A percentile compares a stretch with the other conserved stretches of the same genome.
These are phyloP conservation scores for Schwanniomyces pseudopolymorphus DNA, from an alignment of 805 yeast genomes.

Conservation along the genomic window DNA sequence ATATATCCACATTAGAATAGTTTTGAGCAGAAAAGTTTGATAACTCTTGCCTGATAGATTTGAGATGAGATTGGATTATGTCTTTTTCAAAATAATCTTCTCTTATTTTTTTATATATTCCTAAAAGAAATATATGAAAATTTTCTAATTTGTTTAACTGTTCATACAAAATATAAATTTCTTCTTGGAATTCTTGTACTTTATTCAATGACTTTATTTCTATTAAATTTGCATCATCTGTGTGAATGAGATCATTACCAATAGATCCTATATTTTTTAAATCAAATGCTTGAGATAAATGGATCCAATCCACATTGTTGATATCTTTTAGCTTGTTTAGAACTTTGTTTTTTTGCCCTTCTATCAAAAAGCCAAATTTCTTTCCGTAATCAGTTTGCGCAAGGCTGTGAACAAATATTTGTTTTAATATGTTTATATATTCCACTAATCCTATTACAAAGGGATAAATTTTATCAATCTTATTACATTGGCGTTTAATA, in stretches of 20 bases:
- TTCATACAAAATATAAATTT: slow-evolving; percentile 17
- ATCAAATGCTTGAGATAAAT: slow-evolving; percentile 50
- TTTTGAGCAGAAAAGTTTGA: slow-evolving; percentile 14
- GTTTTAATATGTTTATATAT: slow-evolving; percentile 42
- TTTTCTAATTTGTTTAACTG: slow-evolving; percentile 17
- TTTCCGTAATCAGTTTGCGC: slow-evolving; percentile 31
- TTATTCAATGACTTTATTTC: slow-evolving; percentile 24
- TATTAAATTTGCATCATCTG: slow-evolving; percentile 23
- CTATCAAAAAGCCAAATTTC: slow-evolving; percentile 43
- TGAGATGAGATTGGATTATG: slow-evolving; percentile 10
- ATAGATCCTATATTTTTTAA: slow-evolving; percentile 28
- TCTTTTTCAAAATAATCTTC: slow-evolving; percentile 13
- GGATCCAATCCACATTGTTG: slow-evolving; percentile 51
- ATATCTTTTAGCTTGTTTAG: slow-evolving; percentile 33
- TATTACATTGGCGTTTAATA: slow-evolving; percentile 46
- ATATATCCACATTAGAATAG: slow-evolving; percentile 14
- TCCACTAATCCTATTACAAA: slow-evolving; percentile 56
- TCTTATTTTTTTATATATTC: slow-evolving; percentile 13
- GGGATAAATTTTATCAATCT: slow-evolving; percentile 54
- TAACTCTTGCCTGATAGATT: slow-evolving; percentile 13
- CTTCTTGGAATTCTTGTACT: slow-evolving; percentile 22
- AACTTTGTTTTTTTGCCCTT: slow-evolving; percentile 30
- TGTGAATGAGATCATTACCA: slow-evolving; percentile 21
- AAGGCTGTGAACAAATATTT: slow-evolving; percentile 19
- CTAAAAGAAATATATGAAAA: slow-evolving; percentile 15